phyloP scores from a whole-genome alignment of 495 filamentous ascomycete species.

The Halenospora varia region DNA sequence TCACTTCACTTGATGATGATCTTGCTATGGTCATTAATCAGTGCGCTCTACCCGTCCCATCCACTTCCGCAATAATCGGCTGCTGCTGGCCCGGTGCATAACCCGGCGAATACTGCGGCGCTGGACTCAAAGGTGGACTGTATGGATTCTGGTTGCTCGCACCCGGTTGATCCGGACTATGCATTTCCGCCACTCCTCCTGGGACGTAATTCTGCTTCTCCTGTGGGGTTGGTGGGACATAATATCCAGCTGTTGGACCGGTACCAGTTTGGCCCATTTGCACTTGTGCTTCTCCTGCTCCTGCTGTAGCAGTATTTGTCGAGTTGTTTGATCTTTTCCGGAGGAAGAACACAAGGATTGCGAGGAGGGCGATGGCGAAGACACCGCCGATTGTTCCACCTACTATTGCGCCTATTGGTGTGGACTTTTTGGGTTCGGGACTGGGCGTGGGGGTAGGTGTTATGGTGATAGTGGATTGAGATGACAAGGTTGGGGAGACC shows the following conservation, averaged over 20 bases:
- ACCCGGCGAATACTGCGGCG: conserved; percentile 1
- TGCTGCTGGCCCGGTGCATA: neutral
- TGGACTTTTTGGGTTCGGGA: neutral
- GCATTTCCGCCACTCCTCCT: neutral
- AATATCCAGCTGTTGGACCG: neutral
- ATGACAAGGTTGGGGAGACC: neutral
- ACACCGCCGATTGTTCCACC: conserved; percentile 3
- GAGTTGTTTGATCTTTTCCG: neutral
- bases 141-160: neutral
- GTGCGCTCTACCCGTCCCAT: neutral
- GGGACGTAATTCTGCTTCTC: neutral
- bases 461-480: neutral
- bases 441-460: neutral
- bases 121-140: neutral
- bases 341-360: neutral
- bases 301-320: neutral
- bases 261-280: neutral
- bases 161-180: neutral
- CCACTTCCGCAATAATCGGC: neutral
- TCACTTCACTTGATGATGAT: too few relatives aligned
- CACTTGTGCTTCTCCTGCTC: neutral
- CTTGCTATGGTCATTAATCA: neutral
- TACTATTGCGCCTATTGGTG: conserved; percentile 8
- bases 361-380: neutral
- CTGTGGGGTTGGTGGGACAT: neutral